These are phyloP conservation scores for Pogostemon cablin DNA, from an alignment of 257 asterid genomes.

Conservation along the genomic window DNA sequence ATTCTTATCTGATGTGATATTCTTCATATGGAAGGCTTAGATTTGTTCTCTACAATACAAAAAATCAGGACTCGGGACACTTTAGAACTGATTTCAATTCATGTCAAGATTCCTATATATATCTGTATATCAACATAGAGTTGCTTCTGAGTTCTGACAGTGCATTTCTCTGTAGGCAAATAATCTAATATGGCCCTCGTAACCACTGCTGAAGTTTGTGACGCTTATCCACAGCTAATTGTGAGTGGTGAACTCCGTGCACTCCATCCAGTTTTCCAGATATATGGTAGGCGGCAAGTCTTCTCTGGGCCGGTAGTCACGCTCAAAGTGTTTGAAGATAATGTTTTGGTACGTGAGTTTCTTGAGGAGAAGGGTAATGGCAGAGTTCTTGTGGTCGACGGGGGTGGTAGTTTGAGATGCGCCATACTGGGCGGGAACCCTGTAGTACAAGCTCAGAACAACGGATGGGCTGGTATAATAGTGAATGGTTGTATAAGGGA, in stretches of 20 bases:
- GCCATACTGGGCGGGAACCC: slow-evolving; percentile 59
- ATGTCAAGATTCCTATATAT: background rate
- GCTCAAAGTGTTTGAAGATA: slow-evolving; percentile 53
- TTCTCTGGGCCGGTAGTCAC: slow-evolving; percentile 61
- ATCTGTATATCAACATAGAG: background rate
- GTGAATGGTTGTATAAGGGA: slow-evolving; percentile 58
- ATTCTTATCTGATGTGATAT: slow-evolving; percentile 1
- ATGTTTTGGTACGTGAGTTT: slow-evolving; percentile 48
- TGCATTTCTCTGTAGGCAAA: slow-evolving; percentile 30
- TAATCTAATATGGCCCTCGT: slow-evolving; percentile 51
- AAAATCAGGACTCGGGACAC: background rate
- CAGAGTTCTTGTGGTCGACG: slow-evolving; percentile 60
- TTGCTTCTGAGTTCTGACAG: slow-evolving; percentile 13
- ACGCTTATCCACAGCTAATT: slow-evolving; percentile 49
- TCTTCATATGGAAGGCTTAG: slow-evolving; percentile 11
- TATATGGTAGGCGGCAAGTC: slow-evolving; percentile 51
- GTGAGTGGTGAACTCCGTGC: slow-evolving; percentile 56
- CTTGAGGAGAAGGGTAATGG: slow-evolving; percentile 62
- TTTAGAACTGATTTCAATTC: slow-evolving; percentile 11
- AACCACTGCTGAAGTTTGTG: slow-evolving; percentile 61
- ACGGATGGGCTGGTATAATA: slow-evolving; percentile 57
- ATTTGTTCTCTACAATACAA: slow-evolving; percentile 6
- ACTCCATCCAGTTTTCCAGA: slow-evolving; percentile 51
- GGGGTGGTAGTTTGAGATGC: slow-evolving; percentile 58
- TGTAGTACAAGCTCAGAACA: slow-evolving; percentile 59